Evolutionary conservation across 129 eudicot genomes (phyloP), one percentile per base, ranked within the genome.

Genomic region (Artemisia argyi): DNA sequence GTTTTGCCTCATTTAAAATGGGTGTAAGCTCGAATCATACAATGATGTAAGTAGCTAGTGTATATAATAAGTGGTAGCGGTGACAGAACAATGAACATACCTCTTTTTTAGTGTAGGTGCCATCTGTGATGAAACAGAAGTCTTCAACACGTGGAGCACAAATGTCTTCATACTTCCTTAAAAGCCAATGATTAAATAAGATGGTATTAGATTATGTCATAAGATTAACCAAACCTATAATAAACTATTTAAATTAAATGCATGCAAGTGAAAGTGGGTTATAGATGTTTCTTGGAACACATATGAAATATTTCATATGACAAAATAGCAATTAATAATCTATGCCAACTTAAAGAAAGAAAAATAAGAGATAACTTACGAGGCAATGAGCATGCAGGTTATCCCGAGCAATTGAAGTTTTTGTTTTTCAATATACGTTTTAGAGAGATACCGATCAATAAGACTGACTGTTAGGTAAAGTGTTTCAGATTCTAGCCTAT

Each of bases 301-400:
- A 28, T 4, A 18, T 30, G 26, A 58, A 20, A 58, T 6, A 20
- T 11, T 11, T 58, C 13, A 18, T 7, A 61, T 61, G 18, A 24
- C 3, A 19, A 13, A 17, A 61, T 15, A 7, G 8, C 28, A 35
- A 6, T 1, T 26, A 46, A 77, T 61, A 55, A 62, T 69, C n/a
- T 68, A 39, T 55, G 66, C 71, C 4, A 51, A 52, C 46, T 62
- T 28, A 8, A 28, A 19, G 14, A 8, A 61, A 16, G 18, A 20
- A 26, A 26, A 13, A 11, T 30, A 59, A 51, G 13, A 26, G 26
- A n/a, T 70, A 75, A 84, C 99, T 91, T 85, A 95, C 99, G 96
- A 95, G 80, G 99, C 95, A 75, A 95, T 95, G 63, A 95, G 86
- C 99, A 91, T 88, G 95, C 99, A 90, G 76, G 99, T 91, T 35